Conservation (phyloP, 2,329 filamentous ascomycete species). For the Taxawa tesnikishii region DNA sequence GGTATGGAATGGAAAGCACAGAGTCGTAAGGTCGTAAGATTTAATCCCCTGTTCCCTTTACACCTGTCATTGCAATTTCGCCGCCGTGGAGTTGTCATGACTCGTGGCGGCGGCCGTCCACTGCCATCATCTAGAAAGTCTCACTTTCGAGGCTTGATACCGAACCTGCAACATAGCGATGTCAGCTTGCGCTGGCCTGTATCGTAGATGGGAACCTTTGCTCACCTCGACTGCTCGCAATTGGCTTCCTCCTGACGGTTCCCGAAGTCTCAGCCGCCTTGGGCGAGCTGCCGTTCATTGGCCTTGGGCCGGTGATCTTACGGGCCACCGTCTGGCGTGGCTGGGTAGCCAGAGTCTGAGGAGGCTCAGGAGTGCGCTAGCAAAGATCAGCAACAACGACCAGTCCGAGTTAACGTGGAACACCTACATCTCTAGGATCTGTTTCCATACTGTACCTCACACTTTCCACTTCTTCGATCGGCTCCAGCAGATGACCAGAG, state of each 20-base stretch:
- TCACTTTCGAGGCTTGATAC: too few species aligned
- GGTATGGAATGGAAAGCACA: too few species aligned
- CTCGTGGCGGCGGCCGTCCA: too few species aligned
- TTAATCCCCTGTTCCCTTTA: too few species aligned
- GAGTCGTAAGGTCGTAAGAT: too few species aligned
- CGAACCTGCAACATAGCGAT: too few species aligned
- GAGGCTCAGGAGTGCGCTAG: constrained; percentile 5
- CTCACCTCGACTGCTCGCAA: constrained; percentile 7
- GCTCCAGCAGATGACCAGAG: constrained; percentile 28
- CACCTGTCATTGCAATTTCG: too few species aligned
- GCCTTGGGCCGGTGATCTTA: constrained; percentile 36
- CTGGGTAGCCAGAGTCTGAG: constrained; percentile 4
- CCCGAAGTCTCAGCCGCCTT: constrained; percentile 4
- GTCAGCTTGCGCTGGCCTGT: too few species aligned
- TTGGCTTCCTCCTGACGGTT: constrained; percentile 12
- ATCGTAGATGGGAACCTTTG: too few species aligned
- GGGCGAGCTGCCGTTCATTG: constrained; percentile 26
- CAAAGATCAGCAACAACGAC: not conserved
- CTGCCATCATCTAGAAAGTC: too few species aligned
- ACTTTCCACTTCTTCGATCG: constrained; percentile 40
- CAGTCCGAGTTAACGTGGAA: constrained; percentile 1
- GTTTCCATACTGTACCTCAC: constrained; percentile 38
- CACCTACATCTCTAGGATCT: constrained; percentile 22
- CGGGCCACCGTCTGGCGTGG: constrained; percentile 15
- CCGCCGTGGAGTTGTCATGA: too few species aligned